Evolutionary conservation across 2,329 filamentous ascomycete genomes (phyloP).

Genomic region (Ceratocystis lukuohia): DNA sequence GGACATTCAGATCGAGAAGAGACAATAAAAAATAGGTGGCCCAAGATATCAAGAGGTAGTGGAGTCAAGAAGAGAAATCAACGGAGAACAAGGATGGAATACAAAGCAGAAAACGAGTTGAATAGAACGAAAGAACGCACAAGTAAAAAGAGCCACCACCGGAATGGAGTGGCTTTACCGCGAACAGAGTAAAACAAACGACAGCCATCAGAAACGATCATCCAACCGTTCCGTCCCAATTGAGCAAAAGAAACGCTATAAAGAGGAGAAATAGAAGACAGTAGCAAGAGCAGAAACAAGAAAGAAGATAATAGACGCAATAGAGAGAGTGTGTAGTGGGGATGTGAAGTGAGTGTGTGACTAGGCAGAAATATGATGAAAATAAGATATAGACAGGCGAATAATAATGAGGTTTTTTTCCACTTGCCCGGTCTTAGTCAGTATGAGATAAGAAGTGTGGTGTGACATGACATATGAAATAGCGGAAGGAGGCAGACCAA

Average conservation of each 20-base stretch:
- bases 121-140: background rate
- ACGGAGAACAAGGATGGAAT: background rate
- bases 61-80: background rate
- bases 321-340: background rate
- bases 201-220: slow-evolving; percentile 10
- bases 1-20: background rate
- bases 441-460: background rate
- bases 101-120: background rate
- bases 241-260: background rate
- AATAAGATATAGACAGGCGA: slow-evolving; percentile 2
- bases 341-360: background rate
- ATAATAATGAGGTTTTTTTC: background rate
- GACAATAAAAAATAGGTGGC: background rate
- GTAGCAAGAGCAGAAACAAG: background rate
- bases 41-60: too few species aligned
- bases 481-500: background rate
- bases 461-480: background rate
- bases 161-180: background rate
- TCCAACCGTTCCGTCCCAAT: slow-evolving; percentile 8
- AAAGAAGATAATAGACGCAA: background rate
- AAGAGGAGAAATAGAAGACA: background rate
- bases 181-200: background rate
- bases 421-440: background rate
- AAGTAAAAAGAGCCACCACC: background rate
- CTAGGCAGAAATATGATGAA: background rate